Base-by-base conservation (phyloP, 73 alveolate species). In the Paramecium bursaria region DNA sequence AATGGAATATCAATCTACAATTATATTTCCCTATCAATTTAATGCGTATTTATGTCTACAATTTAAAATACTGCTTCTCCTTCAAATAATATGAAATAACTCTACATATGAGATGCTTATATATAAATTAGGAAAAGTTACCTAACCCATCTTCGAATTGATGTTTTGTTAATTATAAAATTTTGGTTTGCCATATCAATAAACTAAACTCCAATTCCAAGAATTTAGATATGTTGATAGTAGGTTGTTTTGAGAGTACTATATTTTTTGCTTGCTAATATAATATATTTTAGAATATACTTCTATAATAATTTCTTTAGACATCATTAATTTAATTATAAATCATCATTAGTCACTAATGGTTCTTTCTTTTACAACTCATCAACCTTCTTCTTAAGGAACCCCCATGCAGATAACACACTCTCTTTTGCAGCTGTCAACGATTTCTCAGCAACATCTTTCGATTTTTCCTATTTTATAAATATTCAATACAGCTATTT, bases 381-480 rank as follows among this genome's bases (percentile, higher is more conserved):
- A 17, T 67, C 44, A 13, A 67, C 19, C 25, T 67, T 67, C 10
- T n/a, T 35, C 23, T 42, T 67, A 9, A 67, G 33, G 27, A 67
- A 67, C 11, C 50, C 50, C 82, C 82, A 67, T 13, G 82, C 82
- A 4, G 82, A 67, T 2, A 42, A 22, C 10, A 57, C 35, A 21
- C 82, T 82, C 29, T 79, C 76, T 53, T 79, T 79, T 14, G 54
- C 89, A 39, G 89, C 50, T 35, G 31, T 73, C n/a, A 39, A 79
- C 1, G 85, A 23, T 30, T 79, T 79, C 54, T 79, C 76, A 25
- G 89, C 89, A 19, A 54, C 89, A 23, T 33, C 85, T 39, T 61
- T 73, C 31, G 85, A 39, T 51, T 79, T 79, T 54, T 48, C 88
- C 54, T 75, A 50, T 3, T n/a, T n/a, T n/a, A n/a, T n/a, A n/a